A percentile compares a stretch with the other conserved stretches of the same genome.
Evolutionary conservation across 805 yeast genomes (phyloP).

Genomic region (Saccharomycopsis sp.): DNA sequence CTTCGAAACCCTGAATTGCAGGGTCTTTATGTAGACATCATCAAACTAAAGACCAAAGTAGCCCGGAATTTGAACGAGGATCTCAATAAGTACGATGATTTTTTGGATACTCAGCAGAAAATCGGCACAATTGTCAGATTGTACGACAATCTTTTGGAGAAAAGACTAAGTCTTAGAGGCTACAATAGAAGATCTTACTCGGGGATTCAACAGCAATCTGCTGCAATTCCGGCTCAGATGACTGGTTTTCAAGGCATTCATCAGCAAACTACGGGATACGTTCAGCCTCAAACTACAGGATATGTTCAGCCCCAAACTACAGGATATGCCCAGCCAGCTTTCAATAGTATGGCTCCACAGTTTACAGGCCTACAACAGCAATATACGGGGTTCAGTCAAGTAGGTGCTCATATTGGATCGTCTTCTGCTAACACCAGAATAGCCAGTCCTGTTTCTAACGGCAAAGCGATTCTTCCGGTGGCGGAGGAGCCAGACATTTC

Average conservation of each 20-base stretch:
- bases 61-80: slow-evolving; percentile 53
- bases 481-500: not conserved
- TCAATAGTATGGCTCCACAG: not conserved
- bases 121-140: slow-evolving; percentile 66
- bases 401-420: no score
- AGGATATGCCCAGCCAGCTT: not conserved
- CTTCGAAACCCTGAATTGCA: slow-evolving; percentile 45
- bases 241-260: slow-evolving; percentile 1
- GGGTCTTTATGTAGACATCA: slow-evolving; percentile 52
- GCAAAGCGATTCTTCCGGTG: not conserved
- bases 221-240: not conserved
- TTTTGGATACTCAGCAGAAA: slow-evolving; percentile 70
- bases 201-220: not conserved
- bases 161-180: slow-evolving; percentile 30
- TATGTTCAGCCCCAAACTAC: not conserved
- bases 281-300: not conserved
- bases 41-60: slow-evolving; percentile 61
- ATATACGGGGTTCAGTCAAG: not conserved
- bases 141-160: slow-evolving; percentile 71
- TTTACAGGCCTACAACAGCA: slow-evolving; percentile 9
- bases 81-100: slow-evolving; percentile 53
- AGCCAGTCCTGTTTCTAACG: no score
- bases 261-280: not conserved
- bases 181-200: slow-evolving; percentile 6
- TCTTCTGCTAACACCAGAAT: no score